phyloP scores from a whole-genome alignment of 1,284 basidiomycete genomes.

The Leccinum pachyderme region DNA sequence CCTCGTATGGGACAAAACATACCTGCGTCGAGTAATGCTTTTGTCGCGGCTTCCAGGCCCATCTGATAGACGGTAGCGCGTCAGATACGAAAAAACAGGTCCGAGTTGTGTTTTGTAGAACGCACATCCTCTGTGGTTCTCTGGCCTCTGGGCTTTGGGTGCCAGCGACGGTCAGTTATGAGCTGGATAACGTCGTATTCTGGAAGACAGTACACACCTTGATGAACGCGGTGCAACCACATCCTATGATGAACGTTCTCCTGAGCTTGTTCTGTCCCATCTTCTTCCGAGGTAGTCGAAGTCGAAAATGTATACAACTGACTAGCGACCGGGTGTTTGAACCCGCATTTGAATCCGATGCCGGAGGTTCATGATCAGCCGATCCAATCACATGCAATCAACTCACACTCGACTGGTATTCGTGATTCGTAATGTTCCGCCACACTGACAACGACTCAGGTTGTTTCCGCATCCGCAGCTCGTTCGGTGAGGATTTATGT shows the following conservation, averaged over 20 bases:
- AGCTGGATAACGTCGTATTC: background rate
- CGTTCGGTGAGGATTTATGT: no score
- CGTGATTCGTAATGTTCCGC: no score
- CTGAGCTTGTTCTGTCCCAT: constrained; percentile 16
- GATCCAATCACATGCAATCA: no score
- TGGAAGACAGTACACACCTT: constrained; percentile 13
- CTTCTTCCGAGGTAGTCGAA: background rate
- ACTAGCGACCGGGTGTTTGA: background rate
- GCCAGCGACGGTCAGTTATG: background rate
- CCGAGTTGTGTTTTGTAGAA: background rate
- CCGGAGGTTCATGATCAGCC: no score
- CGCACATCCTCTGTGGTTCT: constrained; percentile 28
- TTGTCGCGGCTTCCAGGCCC: constrained; percentile 20
- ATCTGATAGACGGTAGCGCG: constrained; percentile 5
- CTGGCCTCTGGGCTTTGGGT: constrained; percentile 21
- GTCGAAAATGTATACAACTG: no score
- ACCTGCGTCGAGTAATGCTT: constrained; percentile 26
- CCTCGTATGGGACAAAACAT: background rate
- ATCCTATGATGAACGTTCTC: constrained; percentile 26
- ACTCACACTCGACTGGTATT: no score
- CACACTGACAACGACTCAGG: no score
- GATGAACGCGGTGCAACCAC: constrained; percentile 28
- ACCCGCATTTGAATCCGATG: no score
- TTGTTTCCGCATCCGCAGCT: no score
- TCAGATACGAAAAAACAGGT: background rate